A percentile compares a stretch with the other conserved stretches of the same genome.
Conservation (phyloP, 768 basidiomycete species). For the Solioccasus polychromus region DNA sequence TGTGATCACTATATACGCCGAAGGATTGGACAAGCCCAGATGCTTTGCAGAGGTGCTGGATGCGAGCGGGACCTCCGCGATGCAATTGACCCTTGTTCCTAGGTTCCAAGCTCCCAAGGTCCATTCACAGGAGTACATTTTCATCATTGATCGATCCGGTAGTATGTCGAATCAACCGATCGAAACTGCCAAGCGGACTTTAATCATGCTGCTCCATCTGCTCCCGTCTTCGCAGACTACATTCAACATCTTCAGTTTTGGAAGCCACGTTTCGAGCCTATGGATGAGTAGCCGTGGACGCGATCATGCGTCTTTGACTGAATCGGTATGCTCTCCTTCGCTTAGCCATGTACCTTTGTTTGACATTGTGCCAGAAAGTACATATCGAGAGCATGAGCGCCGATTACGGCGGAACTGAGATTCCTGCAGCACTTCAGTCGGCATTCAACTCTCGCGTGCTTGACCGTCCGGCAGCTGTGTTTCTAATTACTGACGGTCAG, state of each 20-base stretch:
- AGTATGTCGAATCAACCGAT: conserved; percentile 48
- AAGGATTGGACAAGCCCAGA: conserved; percentile 50
- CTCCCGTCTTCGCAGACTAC: conserved; percentile 40
- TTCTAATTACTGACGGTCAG: conserved; percentile 60
- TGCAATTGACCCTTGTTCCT: conserved; percentile 57
- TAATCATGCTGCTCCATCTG: conserved; percentile 46
- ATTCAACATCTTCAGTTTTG: conserved; percentile 64
- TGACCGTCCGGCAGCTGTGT: conserved; percentile 44
- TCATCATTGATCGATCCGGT: conserved; percentile 57
- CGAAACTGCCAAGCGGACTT: conserved; percentile 45
- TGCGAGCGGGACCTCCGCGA: conserved; percentile 36
- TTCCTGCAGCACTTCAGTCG: conserved; percentile 37
- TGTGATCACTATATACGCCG: conserved; percentile 46
- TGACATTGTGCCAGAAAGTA: conserved; percentile 32
- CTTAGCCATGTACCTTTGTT: not conserved
- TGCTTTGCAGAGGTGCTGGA: conserved; percentile 51
- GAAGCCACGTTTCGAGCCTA: conserved; percentile 24
- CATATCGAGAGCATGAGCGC: conserved; percentile 42
- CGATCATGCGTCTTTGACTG: conserved; percentile 24
- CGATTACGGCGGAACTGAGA: conserved; percentile 51
- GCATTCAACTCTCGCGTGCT: conserved; percentile 36
- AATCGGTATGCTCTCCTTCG: conserved; percentile 33
- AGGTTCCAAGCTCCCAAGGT: conserved; percentile 44
- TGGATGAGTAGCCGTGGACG: conserved; percentile 38
- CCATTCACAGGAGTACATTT: conserved; percentile 53